These are phyloP conservation scores for Simplicillium sp. DNA, from an alignment of 2,329 filamentous ascomycete species.

Conservation along the genomic window DNA sequence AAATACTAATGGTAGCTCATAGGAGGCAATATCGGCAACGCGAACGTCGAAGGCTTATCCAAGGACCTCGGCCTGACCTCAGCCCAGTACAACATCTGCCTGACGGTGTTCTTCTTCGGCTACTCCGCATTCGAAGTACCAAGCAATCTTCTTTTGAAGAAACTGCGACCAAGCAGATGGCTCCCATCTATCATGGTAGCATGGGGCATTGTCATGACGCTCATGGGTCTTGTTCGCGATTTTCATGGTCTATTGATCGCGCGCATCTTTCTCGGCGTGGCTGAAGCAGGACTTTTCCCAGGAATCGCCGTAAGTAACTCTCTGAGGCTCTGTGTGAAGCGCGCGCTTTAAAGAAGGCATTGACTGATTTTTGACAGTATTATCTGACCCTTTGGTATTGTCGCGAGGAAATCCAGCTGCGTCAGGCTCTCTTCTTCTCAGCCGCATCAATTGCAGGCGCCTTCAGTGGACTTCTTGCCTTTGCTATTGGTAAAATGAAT, in stretches of 20 bases:
- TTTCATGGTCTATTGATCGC: constrained; percentile 33
- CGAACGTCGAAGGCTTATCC: constrained; percentile 14
- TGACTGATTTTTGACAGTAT: constrained; percentile 35
- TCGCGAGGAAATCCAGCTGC: constrained; percentile 63
- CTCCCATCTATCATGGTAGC: constrained; percentile 61
- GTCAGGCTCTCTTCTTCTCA: constrained; percentile 67
- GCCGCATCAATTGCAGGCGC: constrained; percentile 68
- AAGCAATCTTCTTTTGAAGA: constrained; percentile 72
- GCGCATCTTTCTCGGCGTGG: constrained; percentile 53
- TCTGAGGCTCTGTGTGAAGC: too few relatives aligned
- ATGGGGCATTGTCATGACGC: constrained; percentile 34
- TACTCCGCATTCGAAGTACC: constrained; percentile 51
- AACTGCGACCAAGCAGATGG: constrained; percentile 63
- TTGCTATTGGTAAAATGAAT: constrained; percentile 58
- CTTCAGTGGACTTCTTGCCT: constrained; percentile 61
- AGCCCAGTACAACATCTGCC: constrained; percentile 25
- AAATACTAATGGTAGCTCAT: neutral
- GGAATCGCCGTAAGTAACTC: constrained; percentile 37
- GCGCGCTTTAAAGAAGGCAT: too few relatives aligned
- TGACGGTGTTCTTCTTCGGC: constrained; percentile 30
- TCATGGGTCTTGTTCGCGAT: constrained; percentile 37
- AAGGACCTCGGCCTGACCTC: constrained; percentile 2
- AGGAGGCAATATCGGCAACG: constrained; percentile 7
- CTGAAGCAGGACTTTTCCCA: constrained; percentile 57
- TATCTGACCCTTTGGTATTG: constrained; percentile 76